These are phyloP conservation scores for Leptographium lundbergii DNA, from an alignment of 2,329 filamentous ascomycete genomes.

Conservation along the genomic window DNA sequence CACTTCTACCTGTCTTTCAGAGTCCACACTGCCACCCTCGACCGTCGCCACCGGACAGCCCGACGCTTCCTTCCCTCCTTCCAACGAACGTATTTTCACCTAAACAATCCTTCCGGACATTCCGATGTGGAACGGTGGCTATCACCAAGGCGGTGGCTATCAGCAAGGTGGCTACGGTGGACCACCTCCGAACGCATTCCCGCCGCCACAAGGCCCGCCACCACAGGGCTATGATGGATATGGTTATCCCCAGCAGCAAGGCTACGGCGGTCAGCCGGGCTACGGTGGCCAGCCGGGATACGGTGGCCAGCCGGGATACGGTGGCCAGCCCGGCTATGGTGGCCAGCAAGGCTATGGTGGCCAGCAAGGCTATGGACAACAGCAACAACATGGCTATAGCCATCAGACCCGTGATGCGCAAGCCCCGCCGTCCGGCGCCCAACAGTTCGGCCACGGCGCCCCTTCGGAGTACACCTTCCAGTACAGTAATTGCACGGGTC, in stretches of 20 bases:
- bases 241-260: slow-evolving; percentile 5
- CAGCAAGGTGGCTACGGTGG: slow-evolving; percentile 5
- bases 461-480: slow-evolving; percentile 59
- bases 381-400: background rate
- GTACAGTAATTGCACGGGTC: slow-evolving; percentile 63
- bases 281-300: background rate
- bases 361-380: slow-evolving; percentile 1
- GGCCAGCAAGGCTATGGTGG: slow-evolving; percentile 1
- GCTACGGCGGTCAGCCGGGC: background rate
- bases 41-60: background rate
- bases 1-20: background rate
- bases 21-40: background rate
- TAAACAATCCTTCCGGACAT: background rate
- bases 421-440: slow-evolving; percentile 35
- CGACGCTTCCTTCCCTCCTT: background rate
- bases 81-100: background rate
- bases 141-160: background rate
- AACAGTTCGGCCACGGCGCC: slow-evolving; percentile 55
- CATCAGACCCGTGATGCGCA: slow-evolving; percentile 15
- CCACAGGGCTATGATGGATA: slow-evolving; percentile 11
- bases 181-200: slow-evolving; percentile 1
- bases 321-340: slow-evolving; percentile 1
- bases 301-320: slow-evolving; percentile 1
- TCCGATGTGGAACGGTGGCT: slow-evolving; percentile 6
- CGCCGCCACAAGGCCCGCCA: slow-evolving; percentile 6